Conservation (phyloP, 768 basidiomycete species). For the Coprinellus micaceus region DNA sequence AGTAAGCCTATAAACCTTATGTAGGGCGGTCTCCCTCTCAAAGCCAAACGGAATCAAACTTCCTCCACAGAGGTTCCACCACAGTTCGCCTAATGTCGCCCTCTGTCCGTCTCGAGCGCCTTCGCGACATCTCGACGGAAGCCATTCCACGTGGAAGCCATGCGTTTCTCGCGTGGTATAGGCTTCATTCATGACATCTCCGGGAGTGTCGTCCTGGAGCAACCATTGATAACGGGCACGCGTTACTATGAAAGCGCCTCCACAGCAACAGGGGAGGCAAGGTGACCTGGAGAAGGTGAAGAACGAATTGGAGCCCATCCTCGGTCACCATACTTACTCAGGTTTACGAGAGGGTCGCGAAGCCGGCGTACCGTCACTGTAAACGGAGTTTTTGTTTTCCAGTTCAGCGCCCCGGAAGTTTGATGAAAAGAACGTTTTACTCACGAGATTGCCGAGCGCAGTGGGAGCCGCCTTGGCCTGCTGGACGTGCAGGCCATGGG, state of each 20-base stretch:
- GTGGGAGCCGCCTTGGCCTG: too few relatives aligned
- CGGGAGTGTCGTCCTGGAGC: not conserved
- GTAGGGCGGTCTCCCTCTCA: not conserved
- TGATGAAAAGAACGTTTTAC: too few relatives aligned
- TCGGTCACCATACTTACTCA: not conserved
- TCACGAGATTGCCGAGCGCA: too few relatives aligned
- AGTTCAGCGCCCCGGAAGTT: too few relatives aligned
- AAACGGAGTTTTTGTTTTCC: too few relatives aligned
- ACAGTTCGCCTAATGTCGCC: not conserved
- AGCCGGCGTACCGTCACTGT: not conserved
- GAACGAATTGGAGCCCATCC: not conserved
- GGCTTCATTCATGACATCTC: not conserved
- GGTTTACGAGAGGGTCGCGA: not conserved
- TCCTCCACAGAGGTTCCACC: conserved; percentile 1
- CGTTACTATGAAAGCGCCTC: not conserved
- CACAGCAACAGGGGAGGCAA: conserved; percentile 1
- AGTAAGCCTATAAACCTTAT: not conserved
- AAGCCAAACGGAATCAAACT: not conserved
- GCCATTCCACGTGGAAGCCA: conserved; percentile 9
- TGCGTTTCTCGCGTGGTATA: conserved; percentile 9
- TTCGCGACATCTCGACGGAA: conserved; percentile 9
- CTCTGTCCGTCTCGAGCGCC: conserved; percentile 1
- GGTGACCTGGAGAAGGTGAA: not conserved
- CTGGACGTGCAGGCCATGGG: too few relatives aligned
- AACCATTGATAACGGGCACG: not conserved